Percentiles rank a stretch among this genome's conserved stretches.
Conservation (phyloP, 2,329 filamentous ascomycete genomes). For the Berkeleyomyces rouxiae region DNA sequence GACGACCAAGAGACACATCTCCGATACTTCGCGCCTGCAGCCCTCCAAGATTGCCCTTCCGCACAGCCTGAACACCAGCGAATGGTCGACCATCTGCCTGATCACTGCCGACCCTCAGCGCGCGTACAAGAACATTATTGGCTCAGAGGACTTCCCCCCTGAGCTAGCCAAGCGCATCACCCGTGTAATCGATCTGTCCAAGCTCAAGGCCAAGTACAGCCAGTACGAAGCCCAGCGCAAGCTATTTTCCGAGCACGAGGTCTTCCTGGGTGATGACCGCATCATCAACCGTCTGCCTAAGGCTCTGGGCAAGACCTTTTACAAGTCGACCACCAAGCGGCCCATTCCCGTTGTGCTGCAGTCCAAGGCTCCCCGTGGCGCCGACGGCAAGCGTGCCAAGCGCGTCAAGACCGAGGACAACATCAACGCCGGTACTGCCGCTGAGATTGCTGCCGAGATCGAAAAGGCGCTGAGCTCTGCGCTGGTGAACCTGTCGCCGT, state of each 20-base stretch:
- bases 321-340: constrained; percentile 65
- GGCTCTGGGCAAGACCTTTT: constrained; percentile 81
- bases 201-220: constrained; percentile 69
- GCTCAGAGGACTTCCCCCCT: constrained; percentile 52
- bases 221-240: constrained; percentile 77
- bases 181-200: constrained; percentile 63
- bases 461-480: constrained; percentile 61
- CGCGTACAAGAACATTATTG: constrained; percentile 76
- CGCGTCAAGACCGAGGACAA: constrained; percentile 24
- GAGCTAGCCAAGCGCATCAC: constrained; percentile 51
- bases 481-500: constrained; percentile 62
- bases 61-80: constrained; percentile 53
- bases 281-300: constrained; percentile 59
- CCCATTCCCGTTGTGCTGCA: constrained; percentile 68
- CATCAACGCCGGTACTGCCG: constrained; percentile 25
- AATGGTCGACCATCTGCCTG: constrained; percentile 59
- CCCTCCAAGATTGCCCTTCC: constrained; percentile 68
- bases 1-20: constrained; percentile 48
- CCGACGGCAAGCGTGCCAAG: constrained; percentile 34
- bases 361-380: constrained; percentile 19
- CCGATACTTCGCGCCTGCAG: constrained; percentile 63
- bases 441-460: constrained; percentile 66
- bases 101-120: constrained; percentile 72
- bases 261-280: constrained; percentile 86
- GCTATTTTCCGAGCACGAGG: constrained; percentile 69